These are phyloP conservation scores for Cystobasidium slooffiae DNA, from an alignment of 1,284 basidiomycete species.

Conservation along the genomic window DNA sequence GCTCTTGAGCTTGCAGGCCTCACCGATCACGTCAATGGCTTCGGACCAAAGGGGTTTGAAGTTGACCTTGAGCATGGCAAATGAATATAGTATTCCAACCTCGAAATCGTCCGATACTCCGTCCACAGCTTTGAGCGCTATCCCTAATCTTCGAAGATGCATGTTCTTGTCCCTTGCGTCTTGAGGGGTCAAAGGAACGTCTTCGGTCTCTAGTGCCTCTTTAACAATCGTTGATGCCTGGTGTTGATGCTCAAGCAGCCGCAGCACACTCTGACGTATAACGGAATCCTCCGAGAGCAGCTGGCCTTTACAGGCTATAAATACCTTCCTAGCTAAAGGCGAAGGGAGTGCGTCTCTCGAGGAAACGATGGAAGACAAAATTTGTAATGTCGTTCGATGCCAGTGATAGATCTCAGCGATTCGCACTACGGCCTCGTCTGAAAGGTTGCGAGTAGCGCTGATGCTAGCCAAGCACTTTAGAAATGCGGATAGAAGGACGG, in stretches of 20 bases:
- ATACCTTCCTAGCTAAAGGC: background rate
- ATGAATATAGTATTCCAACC: slow-evolving; percentile 9
- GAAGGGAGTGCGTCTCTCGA: background rate
- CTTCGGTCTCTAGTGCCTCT: slow-evolving; percentile 50
- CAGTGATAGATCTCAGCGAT: slow-evolving; percentile 50
- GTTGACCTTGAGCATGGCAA: slow-evolving; percentile 86
- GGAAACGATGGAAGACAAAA: slow-evolving; percentile 2
- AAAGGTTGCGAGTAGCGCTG: background rate
- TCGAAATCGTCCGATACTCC: background rate
- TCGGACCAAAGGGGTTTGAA: slow-evolving; percentile 85
- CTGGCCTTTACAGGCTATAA: background rate
- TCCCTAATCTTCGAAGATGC: slow-evolving; percentile 62
- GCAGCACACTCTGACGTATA: slow-evolving; percentile 57
- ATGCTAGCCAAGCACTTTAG: background rate
- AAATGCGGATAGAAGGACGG: slow-evolving; percentile 1
- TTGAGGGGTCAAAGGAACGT: slow-evolving; percentile 60
- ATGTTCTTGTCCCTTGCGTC: slow-evolving; percentile 81
- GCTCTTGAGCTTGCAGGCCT: slow-evolving; percentile 59
- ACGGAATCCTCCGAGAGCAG: slow-evolving; percentile 59
- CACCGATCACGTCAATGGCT: slow-evolving; percentile 70
- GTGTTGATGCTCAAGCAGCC: slow-evolving; percentile 53
- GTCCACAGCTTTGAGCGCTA: slow-evolving; percentile 46
- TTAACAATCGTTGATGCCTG: slow-evolving; percentile 43
- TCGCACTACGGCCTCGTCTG: background rate
- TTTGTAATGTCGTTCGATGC: slow-evolving; percentile 50